Base-by-base conservation (phyloP, 1,139 yeast genomes). In the Taphrina wiesneri region DNA sequence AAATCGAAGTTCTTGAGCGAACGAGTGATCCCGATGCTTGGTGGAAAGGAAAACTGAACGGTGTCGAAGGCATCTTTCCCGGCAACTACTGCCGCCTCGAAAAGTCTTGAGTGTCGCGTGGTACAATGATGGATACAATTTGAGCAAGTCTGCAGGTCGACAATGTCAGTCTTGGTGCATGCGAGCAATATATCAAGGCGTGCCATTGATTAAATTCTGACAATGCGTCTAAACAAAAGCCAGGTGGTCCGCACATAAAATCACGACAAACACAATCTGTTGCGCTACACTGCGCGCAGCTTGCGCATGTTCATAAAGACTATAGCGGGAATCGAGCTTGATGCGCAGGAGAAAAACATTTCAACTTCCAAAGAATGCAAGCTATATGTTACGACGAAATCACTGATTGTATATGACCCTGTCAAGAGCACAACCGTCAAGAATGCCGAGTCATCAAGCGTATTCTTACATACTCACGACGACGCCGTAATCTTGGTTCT, bases 21-120 rank as follows among this genome's bases (percentile, higher is more conserved):
- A 87, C 96, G 0, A 81, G 84, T 0, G 97, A 90, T 74, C 82
- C 86, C 64, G 90, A 90, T 73, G 98, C 64, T 13, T 93, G 99
- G 99, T 93, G 99, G 99, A 89, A 96, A 0, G 99, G 99, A n/a
- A 79, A 81, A 65, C 80, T 84, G 72, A 90, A 90, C 72, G 97
- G 97, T n/a, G 86, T 82, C 69, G 85, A 86, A 66, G 99, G 99
- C 67, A 88, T 86, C 9, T 93, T 93, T 80, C 98, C 99, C 2
- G 98, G 97, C 19, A 92, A 92, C 76, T 93, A 93, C 74, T 98
- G 93, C 41, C 92, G 88, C 75, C 76, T 88, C 34, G 69, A 65
- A 30, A 19, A 21, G 17, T 30, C 43, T 11, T 52, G 43, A 49
- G 11, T 25, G 21, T 46, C 17, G 13, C 17, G 39, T 34, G n/a